Evolutionary conservation across 192 early-diverging fungal genomes (phyloP).

Genomic region (Funneliformis mosseae): DNA sequence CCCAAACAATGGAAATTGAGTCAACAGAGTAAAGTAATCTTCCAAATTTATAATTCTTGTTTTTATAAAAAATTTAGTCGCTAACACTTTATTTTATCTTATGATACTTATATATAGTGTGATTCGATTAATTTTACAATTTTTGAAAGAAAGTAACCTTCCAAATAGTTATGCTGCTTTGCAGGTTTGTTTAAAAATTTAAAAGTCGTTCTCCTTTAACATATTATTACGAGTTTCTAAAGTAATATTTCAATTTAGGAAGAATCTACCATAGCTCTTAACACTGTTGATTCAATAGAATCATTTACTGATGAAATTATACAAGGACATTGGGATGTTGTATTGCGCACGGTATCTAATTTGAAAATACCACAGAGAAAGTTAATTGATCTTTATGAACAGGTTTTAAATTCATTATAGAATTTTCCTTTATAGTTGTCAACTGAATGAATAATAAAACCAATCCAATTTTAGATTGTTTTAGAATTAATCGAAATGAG

Average conservation of each 20-base stretch:
- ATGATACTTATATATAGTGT: constrained; percentile 46
- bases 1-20: constrained; percentile 57
- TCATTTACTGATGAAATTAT: constrained; percentile 73
- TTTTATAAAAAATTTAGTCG: neutral
- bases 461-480: constrained; percentile 60
- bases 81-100: neutral
- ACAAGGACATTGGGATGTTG: constrained; percentile 85
- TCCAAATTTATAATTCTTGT: neutral
- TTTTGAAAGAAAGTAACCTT: constrained; percentile 90
- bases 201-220: neutral
- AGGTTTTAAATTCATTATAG: constrained; percentile 47
- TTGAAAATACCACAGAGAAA: constrained; percentile 69
- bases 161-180: constrained; percentile 73
- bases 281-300: constrained; percentile 84
- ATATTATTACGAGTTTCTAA: neutral
- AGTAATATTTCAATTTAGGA: constrained; percentile 48
- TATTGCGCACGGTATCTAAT: constrained; percentile 70
- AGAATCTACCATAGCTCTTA: constrained; percentile 77
- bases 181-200: constrained; percentile 59
- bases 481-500: constrained; percentile 85
- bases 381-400: constrained; percentile 88
- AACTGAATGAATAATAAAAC: neutral
- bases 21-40: constrained; percentile 53
- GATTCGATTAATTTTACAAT: constrained; percentile 90
- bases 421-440: neutral